Conservation (phyloP, 1,139 yeast genomes). For the Hyphopichia wangnamkhiaoensis region DNA sequence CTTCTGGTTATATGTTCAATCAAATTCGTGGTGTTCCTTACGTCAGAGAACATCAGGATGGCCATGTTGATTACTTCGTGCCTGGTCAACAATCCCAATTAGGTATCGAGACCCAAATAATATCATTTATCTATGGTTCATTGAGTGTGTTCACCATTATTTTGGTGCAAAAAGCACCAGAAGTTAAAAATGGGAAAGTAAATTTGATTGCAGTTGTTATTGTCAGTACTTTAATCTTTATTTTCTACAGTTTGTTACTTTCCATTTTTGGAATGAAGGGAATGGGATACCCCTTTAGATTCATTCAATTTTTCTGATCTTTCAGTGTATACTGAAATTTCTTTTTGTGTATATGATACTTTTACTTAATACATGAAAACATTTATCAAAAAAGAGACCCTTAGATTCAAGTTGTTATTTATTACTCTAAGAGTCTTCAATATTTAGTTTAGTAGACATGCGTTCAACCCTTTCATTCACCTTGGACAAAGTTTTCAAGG, state of each 20-base stretch:
- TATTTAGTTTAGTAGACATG: not conserved
- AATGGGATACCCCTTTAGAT: slow-evolving; percentile 60
- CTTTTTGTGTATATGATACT: too few relatives aligned
- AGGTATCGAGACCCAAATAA: slow-evolving; percentile 80
- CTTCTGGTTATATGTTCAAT: slow-evolving; percentile 92
- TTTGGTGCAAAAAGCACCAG: slow-evolving; percentile 51
- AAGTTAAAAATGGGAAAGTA: slow-evolving; percentile 40
- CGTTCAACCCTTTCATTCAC: slow-evolving; percentile 34
- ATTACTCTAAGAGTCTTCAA: too few relatives aligned
- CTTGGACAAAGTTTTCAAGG: slow-evolving; percentile 30
- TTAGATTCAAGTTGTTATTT: too few relatives aligned
- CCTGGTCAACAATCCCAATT: slow-evolving; percentile 73
- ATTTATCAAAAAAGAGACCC: not conserved
- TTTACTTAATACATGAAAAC: slow-evolving; percentile 1
- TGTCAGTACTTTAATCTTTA: slow-evolving; percentile 41
- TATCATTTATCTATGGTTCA: slow-evolving; percentile 63
- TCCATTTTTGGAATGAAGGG: slow-evolving; percentile 59
- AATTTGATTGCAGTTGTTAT: slow-evolving; percentile 45
- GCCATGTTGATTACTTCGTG: slow-evolving; percentile 60
- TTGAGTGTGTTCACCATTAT: slow-evolving; percentile 51
- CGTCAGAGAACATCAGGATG: slow-evolving; percentile 57
- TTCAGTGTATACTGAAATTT: too few relatives aligned
- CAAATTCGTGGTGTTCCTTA: slow-evolving; percentile 78
- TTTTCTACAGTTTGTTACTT: slow-evolving; percentile 56
- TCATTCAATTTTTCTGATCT: slow-evolving; percentile 29